Evolutionary conservation across 495 filamentous ascomycete species (phyloP), one percentile per base, ranked within the genome.

Genomic region (Penicillium cinerascens): DNA sequence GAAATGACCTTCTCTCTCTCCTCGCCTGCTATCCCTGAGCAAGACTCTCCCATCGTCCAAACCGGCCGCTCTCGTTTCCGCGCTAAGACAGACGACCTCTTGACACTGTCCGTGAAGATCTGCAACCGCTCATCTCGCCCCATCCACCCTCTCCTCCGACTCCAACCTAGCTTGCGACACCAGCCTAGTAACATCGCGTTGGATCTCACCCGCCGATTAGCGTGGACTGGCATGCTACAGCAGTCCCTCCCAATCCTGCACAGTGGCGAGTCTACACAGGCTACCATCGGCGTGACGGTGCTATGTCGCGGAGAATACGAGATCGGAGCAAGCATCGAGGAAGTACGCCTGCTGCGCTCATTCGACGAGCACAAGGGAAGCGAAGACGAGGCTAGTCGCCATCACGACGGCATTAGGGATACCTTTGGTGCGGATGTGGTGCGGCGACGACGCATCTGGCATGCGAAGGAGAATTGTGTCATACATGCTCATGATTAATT

Each of bases 181-280:
- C 84, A 92, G 23, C 81, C 87, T 2, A 79, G 82, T 49, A 82
- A 85, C 59, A 74, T 86, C 13, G 87, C 89, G 15, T 81, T 96
- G 16, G 92, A 97, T 63, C 82, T 95, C 17, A 84, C 85, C n/a
- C 83, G 87, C 58, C 85, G 88, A 44, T 78, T 96, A 13, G 86
- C 86, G 11, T 92, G 89, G 82, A 92, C 88, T 49, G 92, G 92
- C 1, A 82, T 88, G 49, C 65, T 95, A 45, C 92, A 97, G 67
- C 85, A 86, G 51, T 75, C 79, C 1, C 69, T 96, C 0, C 82
- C 83, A 3, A 63, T 82, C 4, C 59, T 96, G 1, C 64, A 67
- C 6, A 78, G 81, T 0, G 79, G 81, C 2, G 78, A 77, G 49
- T 78, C 65, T 7, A 75, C 73, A 1, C 74, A 80, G 55, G 72